phyloP scores from a whole-genome alignment of 2,329 filamentous ascomycete species.

The Fusarium falciforme region DNA sequence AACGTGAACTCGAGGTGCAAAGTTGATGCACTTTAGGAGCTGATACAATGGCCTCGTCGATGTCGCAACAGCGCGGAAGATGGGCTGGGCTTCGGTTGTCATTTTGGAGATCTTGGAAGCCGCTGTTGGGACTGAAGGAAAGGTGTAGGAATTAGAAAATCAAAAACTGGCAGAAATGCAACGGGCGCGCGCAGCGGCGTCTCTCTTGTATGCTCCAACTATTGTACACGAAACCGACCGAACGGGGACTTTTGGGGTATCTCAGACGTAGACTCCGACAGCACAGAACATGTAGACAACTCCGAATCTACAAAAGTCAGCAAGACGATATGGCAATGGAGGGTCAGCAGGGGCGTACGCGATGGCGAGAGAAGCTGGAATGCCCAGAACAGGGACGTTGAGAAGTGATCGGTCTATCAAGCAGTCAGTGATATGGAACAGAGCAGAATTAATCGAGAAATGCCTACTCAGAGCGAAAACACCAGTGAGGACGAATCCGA shows the following conservation, averaged over 20 bases:
- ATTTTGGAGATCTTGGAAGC: slow-evolving; percentile 31
- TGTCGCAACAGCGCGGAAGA: slow-evolving; percentile 81
- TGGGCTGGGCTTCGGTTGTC: slow-evolving; percentile 55
- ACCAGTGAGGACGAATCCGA: slow-evolving; percentile 78
- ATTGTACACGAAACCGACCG: slow-evolving; percentile 51
- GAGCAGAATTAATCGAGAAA: background rate
- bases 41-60: slow-evolving; percentile 81
- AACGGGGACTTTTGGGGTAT: slow-evolving; percentile 56
- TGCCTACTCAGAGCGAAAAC: slow-evolving; percentile 86
- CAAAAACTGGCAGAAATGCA: slow-evolving; percentile 40
- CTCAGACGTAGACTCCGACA: slow-evolving; percentile 96
- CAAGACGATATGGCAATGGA: slow-evolving; percentile 1
- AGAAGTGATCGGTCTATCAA: slow-evolving; percentile 80
- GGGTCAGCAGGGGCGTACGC: slow-evolving; percentile 71
- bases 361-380: slow-evolving; percentile 89
- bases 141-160: slow-evolving; percentile 14
- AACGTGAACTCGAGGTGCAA: slow-evolving; percentile 68
- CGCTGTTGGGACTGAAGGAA: slow-evolving; percentile 12
- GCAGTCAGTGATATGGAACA: slow-evolving; percentile 35
- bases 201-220: slow-evolving; percentile 50
- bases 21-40: slow-evolving; percentile 68
- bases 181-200: slow-evolving; percentile 45
- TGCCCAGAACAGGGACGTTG: slow-evolving; percentile 80
- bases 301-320: slow-evolving; percentile 74
- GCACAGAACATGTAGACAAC: slow-evolving; percentile 99